Percentiles rank a stretch among this genome's conserved stretches.
Conservation (phyloP, 495 filamentous ascomycete genomes). For the Astrocystis sublimbata region DNA sequence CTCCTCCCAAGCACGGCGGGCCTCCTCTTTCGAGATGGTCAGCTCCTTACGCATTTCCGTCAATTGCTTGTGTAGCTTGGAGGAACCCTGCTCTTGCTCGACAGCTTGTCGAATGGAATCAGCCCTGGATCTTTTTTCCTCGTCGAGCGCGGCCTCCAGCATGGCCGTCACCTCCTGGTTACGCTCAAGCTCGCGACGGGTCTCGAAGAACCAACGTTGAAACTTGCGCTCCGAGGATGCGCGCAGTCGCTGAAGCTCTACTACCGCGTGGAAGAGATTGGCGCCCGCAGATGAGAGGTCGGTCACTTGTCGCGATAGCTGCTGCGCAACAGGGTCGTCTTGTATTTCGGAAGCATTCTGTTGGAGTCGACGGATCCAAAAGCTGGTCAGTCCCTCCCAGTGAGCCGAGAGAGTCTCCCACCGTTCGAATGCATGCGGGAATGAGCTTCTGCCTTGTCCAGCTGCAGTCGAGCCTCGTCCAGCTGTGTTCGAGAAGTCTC, state of each 20-base stretch:
- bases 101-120: constrained; percentile 65
- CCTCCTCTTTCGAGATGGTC: constrained; percentile 93
- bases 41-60: constrained; percentile 87
- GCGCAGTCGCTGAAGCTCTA: constrained; percentile 92
- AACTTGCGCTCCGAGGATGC: constrained; percentile 97
- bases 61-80: constrained; percentile 71
- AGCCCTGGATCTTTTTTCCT: constrained; percentile 68
- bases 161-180: constrained; percentile 81
- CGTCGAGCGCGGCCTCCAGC: constrained; percentile 68
- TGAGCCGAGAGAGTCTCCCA: constrained; percentile 97
- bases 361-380: constrained; percentile 92
- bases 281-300: constrained; percentile 95
- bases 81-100: constrained; percentile 64
- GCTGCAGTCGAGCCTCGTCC: constrained; percentile 33
- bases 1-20: constrained; percentile 95
- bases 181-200: constrained; percentile 82
- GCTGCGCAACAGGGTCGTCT: constrained; percentile 77
- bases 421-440: constrained; percentile 95
- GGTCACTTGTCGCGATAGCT: constrained; percentile 90
- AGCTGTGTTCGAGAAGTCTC: constrained; percentile 33
- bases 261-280: constrained; percentile 96
- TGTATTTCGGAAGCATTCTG: constrained; percentile 82
- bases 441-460: constrained; percentile 53
- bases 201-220: constrained; percentile 98
- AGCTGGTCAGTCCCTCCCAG: constrained; percentile 96